A percentile compares a stretch with the other conserved stretches of the same genome.
phyloP scores from a whole-genome alignment of 176 grass and related monocot species.

The Canna indica region DNA sequence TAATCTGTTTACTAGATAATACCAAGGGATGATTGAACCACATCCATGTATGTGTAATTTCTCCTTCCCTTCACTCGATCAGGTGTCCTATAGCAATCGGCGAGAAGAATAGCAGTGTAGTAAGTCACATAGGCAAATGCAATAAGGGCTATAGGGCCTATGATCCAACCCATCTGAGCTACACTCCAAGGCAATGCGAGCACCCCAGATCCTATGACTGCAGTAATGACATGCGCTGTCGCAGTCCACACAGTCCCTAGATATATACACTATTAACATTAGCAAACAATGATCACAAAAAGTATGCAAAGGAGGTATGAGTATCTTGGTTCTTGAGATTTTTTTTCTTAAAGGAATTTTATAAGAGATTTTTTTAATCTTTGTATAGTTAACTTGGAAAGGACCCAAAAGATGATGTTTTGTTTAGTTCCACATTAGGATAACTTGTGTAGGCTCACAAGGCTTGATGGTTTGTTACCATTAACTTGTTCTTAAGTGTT shows the following conservation, averaged over 20 bases:
- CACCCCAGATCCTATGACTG: slow-evolving; percentile 85
- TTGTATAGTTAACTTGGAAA: too few relatives aligned
- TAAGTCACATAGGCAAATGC: slow-evolving; percentile 84
- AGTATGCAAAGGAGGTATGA: neutral
- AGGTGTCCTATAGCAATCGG: slow-evolving; percentile 81
- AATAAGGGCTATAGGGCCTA: slow-evolving; percentile 69
- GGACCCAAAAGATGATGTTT: too few relatives aligned
- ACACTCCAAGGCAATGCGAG: slow-evolving; percentile 94
- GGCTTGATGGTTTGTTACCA: too few relatives aligned
- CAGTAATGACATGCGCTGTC: slow-evolving; percentile 78
- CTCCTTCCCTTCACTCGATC: slow-evolving; percentile 79
- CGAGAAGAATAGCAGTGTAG: slow-evolving; percentile 66
- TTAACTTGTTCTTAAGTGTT: too few relatives aligned
- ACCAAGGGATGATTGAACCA: slow-evolving; percentile 81
- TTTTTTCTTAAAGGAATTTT: neutral
- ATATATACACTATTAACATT: neutral
- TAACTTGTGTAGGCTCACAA: too few relatives aligned
- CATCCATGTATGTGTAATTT: slow-evolving; percentile 90
- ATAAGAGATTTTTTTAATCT: too few relatives aligned
- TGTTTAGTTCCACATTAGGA: too few relatives aligned
- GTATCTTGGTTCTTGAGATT: neutral
- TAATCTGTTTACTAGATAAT: neutral
- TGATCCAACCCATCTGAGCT: slow-evolving; percentile 86
- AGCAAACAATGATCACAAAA: neutral
- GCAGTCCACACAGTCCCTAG: slow-evolving; percentile 88